A percentile compares a stretch with the other conserved stretches of the same genome.
Evolutionary conservation across 2,329 filamentous ascomycete genomes (phyloP).

Genomic region (Conoideocrella luteorostrata): DNA sequence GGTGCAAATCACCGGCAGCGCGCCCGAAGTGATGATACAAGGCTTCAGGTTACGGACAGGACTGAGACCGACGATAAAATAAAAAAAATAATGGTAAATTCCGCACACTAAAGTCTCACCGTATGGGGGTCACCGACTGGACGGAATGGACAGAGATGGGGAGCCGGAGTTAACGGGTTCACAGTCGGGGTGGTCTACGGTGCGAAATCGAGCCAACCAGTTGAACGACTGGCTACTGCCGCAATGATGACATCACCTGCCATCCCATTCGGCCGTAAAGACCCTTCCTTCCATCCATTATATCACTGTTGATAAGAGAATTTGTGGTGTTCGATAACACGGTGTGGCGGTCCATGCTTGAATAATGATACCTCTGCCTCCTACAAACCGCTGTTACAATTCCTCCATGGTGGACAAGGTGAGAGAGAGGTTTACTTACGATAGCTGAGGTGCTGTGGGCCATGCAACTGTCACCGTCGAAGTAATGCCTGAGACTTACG

Average conservation of each 20-base stretch:
- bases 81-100: not conserved
- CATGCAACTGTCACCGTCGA: too few species aligned
- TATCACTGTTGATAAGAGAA: too few species aligned
- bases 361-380: too few species aligned
- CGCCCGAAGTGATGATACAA: not conserved
- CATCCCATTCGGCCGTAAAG: not conserved
- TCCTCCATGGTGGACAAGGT: too few species aligned
- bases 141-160: not conserved
- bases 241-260: slow-evolving; percentile 10
- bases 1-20: not conserved
- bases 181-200: not conserved
- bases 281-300: not conserved
- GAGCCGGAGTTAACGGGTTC: slow-evolving; percentile 1
- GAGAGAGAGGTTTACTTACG: too few species aligned
- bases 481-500: too few species aligned
- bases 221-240: not conserved
- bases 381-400: too few species aligned
- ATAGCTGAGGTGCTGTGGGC: too few species aligned
- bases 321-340: too few species aligned
- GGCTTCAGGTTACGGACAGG: not conserved
- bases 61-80: not conserved
- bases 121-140: not conserved
- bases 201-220: not conserved
- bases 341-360: too few species aligned
- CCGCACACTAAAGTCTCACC: not conserved